A percentile compares a stretch with the other conserved stretches of the same genome.
These are phyloP conservation scores for barrel medic (Medicago truncatula) DNA, from an alignment of 306 rosid species.

Conservation along the genomic window MtrunA17r5.0-ANR NC_053049.1:37900501-37901000, in stretches of 20 bases:
- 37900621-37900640: not conserved
- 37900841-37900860: not conserved
- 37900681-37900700: not conserved
- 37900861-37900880: not conserved
- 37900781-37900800: not conserved
- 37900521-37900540: too few relatives aligned
- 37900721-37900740: not conserved
- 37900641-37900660: not conserved
- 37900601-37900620: too few relatives aligned
- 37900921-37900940: constrained; percentile 12
- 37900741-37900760: not conserved
- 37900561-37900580: too few relatives aligned
- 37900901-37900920: not conserved
- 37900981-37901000: constrained; percentile 1
- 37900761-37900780: not conserved
- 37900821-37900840: not conserved
- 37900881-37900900: not conserved
- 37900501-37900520: too few relatives aligned
- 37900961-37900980: constrained; percentile 28
- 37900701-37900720: not conserved
- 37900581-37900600: too few relatives aligned
- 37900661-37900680: not conserved
- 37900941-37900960: not conserved
- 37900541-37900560: too few relatives aligned
- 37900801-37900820: not conserved